phyloP scores from a whole-genome alignment of 768 basidiomycete genomes.

The Collybia nuda region DNA sequence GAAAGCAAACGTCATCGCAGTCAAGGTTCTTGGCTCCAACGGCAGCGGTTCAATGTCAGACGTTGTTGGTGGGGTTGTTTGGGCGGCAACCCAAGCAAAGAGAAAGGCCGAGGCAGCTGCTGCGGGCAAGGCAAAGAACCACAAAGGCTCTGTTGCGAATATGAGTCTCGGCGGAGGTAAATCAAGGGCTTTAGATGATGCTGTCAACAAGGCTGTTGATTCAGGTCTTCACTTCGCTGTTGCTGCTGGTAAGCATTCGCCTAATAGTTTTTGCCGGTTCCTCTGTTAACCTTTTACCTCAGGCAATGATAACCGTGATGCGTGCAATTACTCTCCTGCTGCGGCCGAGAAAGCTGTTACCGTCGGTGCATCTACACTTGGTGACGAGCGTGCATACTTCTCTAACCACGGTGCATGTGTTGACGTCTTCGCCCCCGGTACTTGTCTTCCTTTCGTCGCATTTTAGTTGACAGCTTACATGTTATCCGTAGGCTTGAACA shows the following conservation, averaged over 20 bases:
- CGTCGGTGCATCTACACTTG: constrained; percentile 87
- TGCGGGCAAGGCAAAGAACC: constrained; percentile 69
- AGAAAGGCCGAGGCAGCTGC: constrained; percentile 60
- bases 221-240: constrained; percentile 94
- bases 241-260: constrained; percentile 73
- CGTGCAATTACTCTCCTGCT: constrained; percentile 93
- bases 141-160: constrained; percentile 96
- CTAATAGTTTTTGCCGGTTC: not conserved
- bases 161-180: constrained; percentile 98
- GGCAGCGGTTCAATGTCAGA: constrained; percentile 96
- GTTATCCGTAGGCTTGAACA: constrained; percentile 63
- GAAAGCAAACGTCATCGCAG: constrained; percentile 83
- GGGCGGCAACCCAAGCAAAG: constrained; percentile 59
- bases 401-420: constrained; percentile 92
- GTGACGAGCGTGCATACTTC: constrained; percentile 85
- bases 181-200: constrained; percentile 77
- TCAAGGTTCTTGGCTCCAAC: constrained; percentile 93
- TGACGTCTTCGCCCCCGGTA: constrained; percentile 88
- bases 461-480: not conserved
- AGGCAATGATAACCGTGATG: constrained; percentile 86
- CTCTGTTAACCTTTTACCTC: constrained; percentile 3
- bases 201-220: constrained; percentile 84
- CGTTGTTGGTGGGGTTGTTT: constrained; percentile 85
- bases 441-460: not conserved
- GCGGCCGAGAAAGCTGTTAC: constrained; percentile 87